Conservation (phyloP, 371 early-diverging fungal genomes). For the Umbelopsis sp. region DNA sequence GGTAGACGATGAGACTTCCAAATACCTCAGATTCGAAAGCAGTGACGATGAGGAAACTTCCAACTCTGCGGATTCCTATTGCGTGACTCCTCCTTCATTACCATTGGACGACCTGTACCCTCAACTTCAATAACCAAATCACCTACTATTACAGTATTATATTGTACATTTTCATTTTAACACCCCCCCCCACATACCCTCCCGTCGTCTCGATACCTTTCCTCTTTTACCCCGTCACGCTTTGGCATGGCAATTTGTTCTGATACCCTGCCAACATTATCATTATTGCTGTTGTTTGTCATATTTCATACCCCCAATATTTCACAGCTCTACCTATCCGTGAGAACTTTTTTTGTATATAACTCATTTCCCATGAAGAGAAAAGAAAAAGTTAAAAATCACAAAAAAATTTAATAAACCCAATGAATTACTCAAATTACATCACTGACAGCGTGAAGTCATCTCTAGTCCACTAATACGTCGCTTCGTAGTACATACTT, state of each 20-base stretch:
- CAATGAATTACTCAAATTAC: neutral
- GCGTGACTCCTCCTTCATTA: slow-evolving; percentile 10
- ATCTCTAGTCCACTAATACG: slow-evolving; percentile 37
- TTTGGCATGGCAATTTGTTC: slow-evolving; percentile 6
- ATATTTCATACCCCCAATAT: neutral
- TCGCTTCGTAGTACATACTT: slow-evolving; percentile 81
- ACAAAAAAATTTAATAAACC: neutral
- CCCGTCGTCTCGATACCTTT: slow-evolving; percentile 4
- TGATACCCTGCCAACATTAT: slow-evolving; percentile 16
- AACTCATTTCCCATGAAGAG: neutral
- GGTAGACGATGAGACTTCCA: slow-evolving; percentile 12
- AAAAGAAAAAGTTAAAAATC: slow-evolving; percentile 8
- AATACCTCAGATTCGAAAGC: slow-evolving; percentile 12
- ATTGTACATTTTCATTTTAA: slow-evolving; percentile 1
- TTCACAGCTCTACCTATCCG: neutral
- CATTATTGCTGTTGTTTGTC: slow-evolving; percentile 14
- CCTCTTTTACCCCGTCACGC: neutral
- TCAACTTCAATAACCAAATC: neutral
- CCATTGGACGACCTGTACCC: slow-evolving; percentile 17
- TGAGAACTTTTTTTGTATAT: slow-evolving; percentile 10
- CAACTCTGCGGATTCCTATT: slow-evolving; percentile 1
- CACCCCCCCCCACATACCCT: neutral
- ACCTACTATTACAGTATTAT: neutral
- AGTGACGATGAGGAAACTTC: slow-evolving; percentile 6
- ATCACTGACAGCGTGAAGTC: too few relatives aligned